Conservation (phyloP, 192 early-diverging fungal species). For the Backusella psychrophila region DNA sequence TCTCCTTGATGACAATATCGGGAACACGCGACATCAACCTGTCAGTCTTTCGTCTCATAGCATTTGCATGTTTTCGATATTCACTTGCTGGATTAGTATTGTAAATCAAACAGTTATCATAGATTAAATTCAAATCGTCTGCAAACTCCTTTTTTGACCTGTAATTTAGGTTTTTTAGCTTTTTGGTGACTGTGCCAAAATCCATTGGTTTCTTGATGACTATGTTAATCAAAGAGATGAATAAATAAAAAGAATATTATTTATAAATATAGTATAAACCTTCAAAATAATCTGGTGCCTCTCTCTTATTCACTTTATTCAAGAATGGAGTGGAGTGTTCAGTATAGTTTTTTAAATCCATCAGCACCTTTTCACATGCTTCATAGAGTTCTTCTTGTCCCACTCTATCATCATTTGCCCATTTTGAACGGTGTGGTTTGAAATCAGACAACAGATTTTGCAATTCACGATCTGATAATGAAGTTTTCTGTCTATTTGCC, state of each 20-base stretch:
- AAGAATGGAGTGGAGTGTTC: slow-evolving; percentile 86
- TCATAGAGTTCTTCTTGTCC: slow-evolving; percentile 92
- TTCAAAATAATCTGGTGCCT: slow-evolving; percentile 91
- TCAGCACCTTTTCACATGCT: slow-evolving; percentile 79
- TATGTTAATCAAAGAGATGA: slow-evolving; percentile 18
- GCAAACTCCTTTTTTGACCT: slow-evolving; percentile 82
- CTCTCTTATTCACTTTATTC: slow-evolving; percentile 81
- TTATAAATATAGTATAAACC: slow-evolving; percentile 17
- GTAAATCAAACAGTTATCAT: slow-evolving; percentile 87
- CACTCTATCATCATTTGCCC: slow-evolving; percentile 82
- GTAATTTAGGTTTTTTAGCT: slow-evolving; percentile 77
- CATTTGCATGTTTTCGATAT: slow-evolving; percentile 78
- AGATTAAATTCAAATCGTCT: slow-evolving; percentile 85
- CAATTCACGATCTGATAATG: slow-evolving; percentile 66
- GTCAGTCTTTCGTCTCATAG: slow-evolving; percentile 75
- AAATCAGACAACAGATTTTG: slow-evolving; percentile 76
- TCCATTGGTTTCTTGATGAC: slow-evolving; percentile 97
- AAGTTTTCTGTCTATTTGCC: slow-evolving; percentile 60
- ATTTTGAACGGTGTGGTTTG: slow-evolving; percentile 80
- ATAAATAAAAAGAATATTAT: background rate
- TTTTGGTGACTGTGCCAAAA: slow-evolving; percentile 82
- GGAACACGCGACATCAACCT: slow-evolving; percentile 76
- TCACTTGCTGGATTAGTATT: slow-evolving; percentile 84
- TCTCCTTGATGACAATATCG: slow-evolving; percentile 60
- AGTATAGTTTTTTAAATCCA: slow-evolving; percentile 77